These are phyloP conservation scores for Pythium coloratum DNA, from an alignment of 352 stramenopile species.

Conservation along the genomic window DNA sequence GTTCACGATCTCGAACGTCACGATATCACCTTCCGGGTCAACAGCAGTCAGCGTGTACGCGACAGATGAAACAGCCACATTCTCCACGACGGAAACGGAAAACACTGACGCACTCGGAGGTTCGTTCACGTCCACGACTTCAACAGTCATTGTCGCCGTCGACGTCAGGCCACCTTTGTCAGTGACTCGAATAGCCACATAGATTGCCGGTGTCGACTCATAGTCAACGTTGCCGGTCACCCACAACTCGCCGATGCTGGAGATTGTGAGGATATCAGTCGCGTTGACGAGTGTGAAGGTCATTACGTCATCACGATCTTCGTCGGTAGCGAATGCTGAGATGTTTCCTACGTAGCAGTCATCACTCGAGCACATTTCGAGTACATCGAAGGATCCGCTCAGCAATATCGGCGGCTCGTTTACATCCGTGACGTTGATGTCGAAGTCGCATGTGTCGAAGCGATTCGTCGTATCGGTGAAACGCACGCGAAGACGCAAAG, in stretches of 20 bases:
- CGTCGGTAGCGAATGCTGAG: constrained; percentile 40
- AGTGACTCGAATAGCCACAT: constrained; percentile 24
- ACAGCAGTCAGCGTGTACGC: constrained; percentile 24
- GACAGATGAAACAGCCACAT: constrained; percentile 32
- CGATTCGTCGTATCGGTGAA: constrained; percentile 47
- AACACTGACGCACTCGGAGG: constrained; percentile 32
- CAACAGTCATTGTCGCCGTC: constrained; percentile 34
- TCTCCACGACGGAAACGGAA: constrained; percentile 34
- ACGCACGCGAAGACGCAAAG: constrained; percentile 35
- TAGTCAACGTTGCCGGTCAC: constrained; percentile 28
- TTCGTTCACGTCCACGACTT: constrained; percentile 53
- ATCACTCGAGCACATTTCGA: constrained; percentile 43
- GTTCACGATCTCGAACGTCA: constrained; percentile 26
- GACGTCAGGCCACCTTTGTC: constrained; percentile 28
- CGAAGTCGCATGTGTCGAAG: constrained; percentile 42
- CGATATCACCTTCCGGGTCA: constrained; percentile 45
- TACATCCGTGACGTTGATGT: constrained; percentile 40
- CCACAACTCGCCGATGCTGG: constrained; percentile 12
- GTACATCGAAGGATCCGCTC: constrained; percentile 41
- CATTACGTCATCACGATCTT: constrained; percentile 40
- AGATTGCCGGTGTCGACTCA: constrained; percentile 21
- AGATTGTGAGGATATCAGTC: constrained; percentile 15
- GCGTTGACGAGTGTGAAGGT: constrained; percentile 36
- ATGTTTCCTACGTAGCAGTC: constrained; percentile 50
- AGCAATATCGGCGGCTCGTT: constrained; percentile 48